Evolutionary conservation across 345 rosid species (phyloP), one percentile per base, ranked within the genome.

Genomic region (Eucalyptus erythrocorys): DNA sequence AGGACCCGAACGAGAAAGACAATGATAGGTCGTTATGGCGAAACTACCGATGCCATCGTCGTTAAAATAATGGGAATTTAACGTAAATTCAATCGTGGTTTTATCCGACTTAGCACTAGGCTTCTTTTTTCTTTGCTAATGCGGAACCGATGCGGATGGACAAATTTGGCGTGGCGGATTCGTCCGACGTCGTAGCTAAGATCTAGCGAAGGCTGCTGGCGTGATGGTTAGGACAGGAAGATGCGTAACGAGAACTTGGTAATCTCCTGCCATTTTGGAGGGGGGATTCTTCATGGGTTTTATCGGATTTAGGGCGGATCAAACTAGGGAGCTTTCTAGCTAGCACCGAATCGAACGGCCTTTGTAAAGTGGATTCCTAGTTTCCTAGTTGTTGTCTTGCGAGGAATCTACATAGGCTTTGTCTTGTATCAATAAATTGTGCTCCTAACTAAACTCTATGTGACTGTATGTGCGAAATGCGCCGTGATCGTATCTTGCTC

Each of bases 391-490:
- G 19, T 15, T 68, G 79, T 32, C 79, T 68, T 16, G 6, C 6
- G 17, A 32, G 79, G 17, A 32, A 68, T 32, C 79, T 32, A n/a
- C 19, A 21, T 3, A 27, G 19, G 9, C 5, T 27, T 64, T 30
- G n/a, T 64, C 76, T 32, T 32, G 37, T 68, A 30, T 68, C 11
- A 6, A 68, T 17, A 5, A 32, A 32, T 32, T 2, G 43, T 8
- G 10, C 21, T 68, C 80, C 80, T 34, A 34, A 9, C 7, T 5
- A 9, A 32, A 17, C 24, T 68, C 80, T 1, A 17, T 5, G 24
- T 34, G 43, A 68, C 40, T 34, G 43, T 17, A 9, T 3, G 0
- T 17, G 26, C 4, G 1, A 34, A 24, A 5, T 68, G 43, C 0
- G 80, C 43, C 19, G 24, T 8, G 43, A 34, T 17, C 13, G 1